phyloP scores from a whole-genome alignment of 148 eudicot genomes.

The Salicornia ramosissima region DNA sequence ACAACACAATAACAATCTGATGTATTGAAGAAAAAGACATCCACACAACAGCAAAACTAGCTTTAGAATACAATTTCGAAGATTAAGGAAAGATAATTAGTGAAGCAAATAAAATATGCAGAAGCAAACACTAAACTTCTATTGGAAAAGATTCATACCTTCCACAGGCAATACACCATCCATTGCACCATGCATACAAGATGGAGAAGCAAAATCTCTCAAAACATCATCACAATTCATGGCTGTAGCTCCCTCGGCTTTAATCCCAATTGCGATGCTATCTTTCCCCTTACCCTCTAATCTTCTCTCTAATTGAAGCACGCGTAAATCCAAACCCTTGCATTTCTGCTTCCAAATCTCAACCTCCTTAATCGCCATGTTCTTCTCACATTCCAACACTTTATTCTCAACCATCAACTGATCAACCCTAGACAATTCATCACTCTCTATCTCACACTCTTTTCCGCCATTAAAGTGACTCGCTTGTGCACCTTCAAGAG shows the following conservation, averaged over 20 bases:
- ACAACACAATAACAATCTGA: not conserved
- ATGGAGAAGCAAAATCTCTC: not conserved
- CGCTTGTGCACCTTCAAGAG: conserved; percentile 27
- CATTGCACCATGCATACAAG: not conserved
- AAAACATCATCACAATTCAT: conserved; percentile 6
- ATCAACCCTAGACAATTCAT: conserved; percentile 29
- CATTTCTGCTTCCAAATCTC: conserved; percentile 46
- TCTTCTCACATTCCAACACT: conserved; percentile 56
- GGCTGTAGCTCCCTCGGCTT: not conserved
- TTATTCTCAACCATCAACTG: conserved; percentile 53
- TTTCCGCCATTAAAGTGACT: conserved; percentile 18
- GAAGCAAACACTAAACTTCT: not conserved
- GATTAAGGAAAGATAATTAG: not conserved
- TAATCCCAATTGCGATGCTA: not conserved
- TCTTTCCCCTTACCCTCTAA: not conserved
- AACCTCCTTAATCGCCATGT: conserved; percentile 33
- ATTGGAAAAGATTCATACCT: conserved; percentile 1
- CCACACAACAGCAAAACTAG: not conserved
- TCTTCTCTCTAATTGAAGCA: conserved; percentile 33
- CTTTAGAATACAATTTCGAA: not conserved
- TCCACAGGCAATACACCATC: conserved; percentile 2
- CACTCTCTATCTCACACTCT: conserved; percentile 11
- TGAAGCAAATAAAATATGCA: not conserved
- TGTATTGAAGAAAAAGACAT: not conserved
- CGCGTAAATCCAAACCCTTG: conserved; percentile 38